Base-by-base conservation (phyloP, 352 stramenopile genomes). In the Phytophthora parvispora region DNA sequence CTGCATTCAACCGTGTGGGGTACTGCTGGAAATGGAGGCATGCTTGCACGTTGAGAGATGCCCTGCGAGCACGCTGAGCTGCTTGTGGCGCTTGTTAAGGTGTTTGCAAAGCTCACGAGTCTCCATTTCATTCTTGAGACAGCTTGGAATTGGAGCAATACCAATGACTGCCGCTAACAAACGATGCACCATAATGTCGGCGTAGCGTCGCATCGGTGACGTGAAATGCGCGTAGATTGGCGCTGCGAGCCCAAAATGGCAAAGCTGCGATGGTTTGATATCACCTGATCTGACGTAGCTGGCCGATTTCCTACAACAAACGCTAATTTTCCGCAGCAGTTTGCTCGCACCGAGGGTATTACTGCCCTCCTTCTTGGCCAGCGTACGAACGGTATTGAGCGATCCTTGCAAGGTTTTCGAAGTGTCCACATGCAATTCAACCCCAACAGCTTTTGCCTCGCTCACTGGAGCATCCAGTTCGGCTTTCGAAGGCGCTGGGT, bases 191-290 rank as follows among this genome's bases (percentile, higher is more conserved):
- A 99, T 94, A 18, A 99, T 92, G 82, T 99, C 98, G 0, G 97
- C 96, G 82, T 99, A 89, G 12, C 94, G 86, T 34, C 93, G 86
- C 79, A 99, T 99, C 6, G 98, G 98, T 15, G 93, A 99, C 25
- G 98, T 99, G 76, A 99, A 99, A 77, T 99, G 97, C 28, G 97
- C 99, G 80, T 99, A 99, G 16, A 99, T 97, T 7, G 95, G 93
- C 13, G 97, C 96, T 10, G 97, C 97, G 6, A 99, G 84, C 36
- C 97, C 92, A 76, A 99, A 99, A 80, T 99, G 97, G 64, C 98
- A 92, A 87, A 97, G 99, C 68, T 99, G 94, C 20, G 87, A 90
- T 5, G 95, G 90, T 31, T 93, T 77, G 25, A 97, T 87, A 66
- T 99, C 97, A 50, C 96, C 97, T n/a, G 94, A 99, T 67, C 93